These are phyloP conservation scores for Suhomyces pyralidae DNA, from an alignment of 805 yeast species.

Conservation along the genomic window DNA sequence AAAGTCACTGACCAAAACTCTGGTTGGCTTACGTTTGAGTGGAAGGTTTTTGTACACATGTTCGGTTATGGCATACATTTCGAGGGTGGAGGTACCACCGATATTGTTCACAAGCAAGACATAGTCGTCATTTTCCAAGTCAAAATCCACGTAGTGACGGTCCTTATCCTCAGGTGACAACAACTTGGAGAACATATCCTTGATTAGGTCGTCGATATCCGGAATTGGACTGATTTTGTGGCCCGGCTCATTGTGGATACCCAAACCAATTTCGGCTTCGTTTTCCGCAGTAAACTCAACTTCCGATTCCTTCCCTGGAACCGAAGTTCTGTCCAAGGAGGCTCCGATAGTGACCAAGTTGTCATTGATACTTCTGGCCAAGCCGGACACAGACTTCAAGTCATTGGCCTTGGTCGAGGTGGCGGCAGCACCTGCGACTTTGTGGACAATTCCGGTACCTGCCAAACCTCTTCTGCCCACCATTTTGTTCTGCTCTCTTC, in stretches of 20 bases:
- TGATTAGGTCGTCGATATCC: slow-evolving; percentile 53
- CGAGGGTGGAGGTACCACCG: slow-evolving; percentile 86
- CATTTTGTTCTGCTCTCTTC: slow-evolving; percentile 81
- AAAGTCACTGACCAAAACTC: slow-evolving; percentile 72
- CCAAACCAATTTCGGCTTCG: slow-evolving; percentile 90
- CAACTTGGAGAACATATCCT: slow-evolving; percentile 59
- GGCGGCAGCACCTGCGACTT: slow-evolving; percentile 74
- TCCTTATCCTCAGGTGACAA: slow-evolving; percentile 65
- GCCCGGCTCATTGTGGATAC: slow-evolving; percentile 95
- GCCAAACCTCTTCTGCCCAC: slow-evolving; percentile 95
- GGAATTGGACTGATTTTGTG: slow-evolving; percentile 69
- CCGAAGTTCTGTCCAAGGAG: slow-evolving; percentile 83
- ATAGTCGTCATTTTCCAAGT: slow-evolving; percentile 55
- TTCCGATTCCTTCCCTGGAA: slow-evolving; percentile 67
- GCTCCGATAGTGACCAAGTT: slow-evolving; percentile 85
- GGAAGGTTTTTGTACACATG: slow-evolving; percentile 54
- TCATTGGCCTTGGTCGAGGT: slow-evolving; percentile 31
- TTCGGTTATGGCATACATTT: slow-evolving; percentile 68
- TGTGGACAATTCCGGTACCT: slow-evolving; percentile 85
- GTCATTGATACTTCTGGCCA: slow-evolving; percentile 60
- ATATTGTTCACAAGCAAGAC: slow-evolving; percentile 76
- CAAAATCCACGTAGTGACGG: slow-evolving; percentile 75
- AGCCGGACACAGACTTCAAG: slow-evolving; percentile 50
- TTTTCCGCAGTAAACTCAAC: slow-evolving; percentile 48
- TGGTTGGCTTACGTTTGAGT: slow-evolving; percentile 56